phyloP scores from a whole-genome alignment of 495 filamentous ascomycete species.

The Polyplosphaeria fusca region DNA sequence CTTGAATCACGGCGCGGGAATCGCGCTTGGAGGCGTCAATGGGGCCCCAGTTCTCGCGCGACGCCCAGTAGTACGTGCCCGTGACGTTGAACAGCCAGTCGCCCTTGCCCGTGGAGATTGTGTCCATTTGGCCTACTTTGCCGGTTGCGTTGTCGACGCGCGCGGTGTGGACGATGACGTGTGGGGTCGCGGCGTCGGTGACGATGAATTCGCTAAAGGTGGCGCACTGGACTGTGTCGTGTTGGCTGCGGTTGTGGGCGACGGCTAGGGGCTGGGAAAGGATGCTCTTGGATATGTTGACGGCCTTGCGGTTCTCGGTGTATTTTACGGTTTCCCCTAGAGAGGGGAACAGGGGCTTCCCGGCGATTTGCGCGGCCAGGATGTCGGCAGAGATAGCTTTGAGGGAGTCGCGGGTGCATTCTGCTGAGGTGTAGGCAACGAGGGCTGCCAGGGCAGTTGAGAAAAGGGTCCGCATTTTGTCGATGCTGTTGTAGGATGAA shows the following conservation, averaged over 20 bases:
- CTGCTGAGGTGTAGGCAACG: conserved; percentile 28
- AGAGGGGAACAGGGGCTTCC: conserved; percentile 17
- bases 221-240: conserved; percentile 51
- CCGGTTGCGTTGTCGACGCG: conserved; percentile 40
- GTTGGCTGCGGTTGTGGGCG: conserved; percentile 48
- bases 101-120: conserved; percentile 22
- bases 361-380: conserved; percentile 47
- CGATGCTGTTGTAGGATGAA: no score
- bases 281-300: conserved; percentile 42
- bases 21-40: conserved; percentile 20
- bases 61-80: conserved; percentile 23
- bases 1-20: conserved; percentile 21
- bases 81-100: conserved; percentile 33
- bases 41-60: conserved; percentile 14
- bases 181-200: conserved; percentile 44
- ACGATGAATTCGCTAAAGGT: conserved; percentile 53
- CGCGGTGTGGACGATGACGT: conserved; percentile 51
- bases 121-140: conserved; percentile 14
- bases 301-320: conserved; percentile 46
- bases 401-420: conserved; percentile 44
- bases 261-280: conserved; percentile 46
- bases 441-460: not conserved
- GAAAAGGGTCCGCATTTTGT: conserved; percentile 6
- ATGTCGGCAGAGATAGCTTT: conserved; percentile 43
- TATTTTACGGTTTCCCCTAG: conserved; percentile 35